Conservation (phyloP, 345 rosid species). For the Populus alba region DNA sequence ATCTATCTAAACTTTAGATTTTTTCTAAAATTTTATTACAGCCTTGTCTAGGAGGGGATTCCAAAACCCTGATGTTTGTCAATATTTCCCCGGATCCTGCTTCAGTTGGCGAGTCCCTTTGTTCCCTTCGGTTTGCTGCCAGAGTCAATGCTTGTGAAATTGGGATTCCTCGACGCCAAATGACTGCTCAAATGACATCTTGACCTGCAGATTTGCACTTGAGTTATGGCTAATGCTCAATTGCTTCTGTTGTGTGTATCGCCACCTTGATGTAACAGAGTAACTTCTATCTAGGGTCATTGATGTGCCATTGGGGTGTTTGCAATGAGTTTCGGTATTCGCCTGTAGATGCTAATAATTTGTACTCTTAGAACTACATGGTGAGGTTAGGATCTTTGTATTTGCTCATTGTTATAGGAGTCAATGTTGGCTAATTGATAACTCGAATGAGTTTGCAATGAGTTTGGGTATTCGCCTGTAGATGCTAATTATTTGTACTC, state of each 20-base stretch:
- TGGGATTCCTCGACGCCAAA: constrained; percentile 86
- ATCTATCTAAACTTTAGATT: not conserved
- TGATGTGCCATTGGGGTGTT: not conserved
- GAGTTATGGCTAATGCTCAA: constrained; percentile 57
- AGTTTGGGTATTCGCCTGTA: constrained; percentile 1
- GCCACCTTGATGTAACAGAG: not conserved
- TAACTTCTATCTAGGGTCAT: not conserved
- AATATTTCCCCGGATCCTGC: constrained; percentile 82
- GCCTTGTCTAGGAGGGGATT: constrained; percentile 98
- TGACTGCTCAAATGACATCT: constrained; percentile 18
- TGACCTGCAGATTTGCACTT: constrained; percentile 59
- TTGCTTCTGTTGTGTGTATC: not conserved
- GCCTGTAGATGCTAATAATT: constrained; percentile 16
- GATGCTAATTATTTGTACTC: constrained; percentile 20
- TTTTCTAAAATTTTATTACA: constrained; percentile 34
- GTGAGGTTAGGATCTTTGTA: constrained; percentile 2
- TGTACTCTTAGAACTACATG: constrained; percentile 18
- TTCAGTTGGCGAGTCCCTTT: constrained; percentile 83
- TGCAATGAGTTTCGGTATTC: not conserved
- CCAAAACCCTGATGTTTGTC: constrained; percentile 91
- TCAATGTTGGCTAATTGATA: constrained; percentile 9
- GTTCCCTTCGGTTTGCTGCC: constrained; percentile 93
- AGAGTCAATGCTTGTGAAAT: constrained; percentile 99
- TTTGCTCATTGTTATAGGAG: not conserved
- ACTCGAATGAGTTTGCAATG: no score